Evolutionary conservation across 371 early-diverging fungal genomes (phyloP).

Genomic region (Choanephora cucurbitarum): DNA sequence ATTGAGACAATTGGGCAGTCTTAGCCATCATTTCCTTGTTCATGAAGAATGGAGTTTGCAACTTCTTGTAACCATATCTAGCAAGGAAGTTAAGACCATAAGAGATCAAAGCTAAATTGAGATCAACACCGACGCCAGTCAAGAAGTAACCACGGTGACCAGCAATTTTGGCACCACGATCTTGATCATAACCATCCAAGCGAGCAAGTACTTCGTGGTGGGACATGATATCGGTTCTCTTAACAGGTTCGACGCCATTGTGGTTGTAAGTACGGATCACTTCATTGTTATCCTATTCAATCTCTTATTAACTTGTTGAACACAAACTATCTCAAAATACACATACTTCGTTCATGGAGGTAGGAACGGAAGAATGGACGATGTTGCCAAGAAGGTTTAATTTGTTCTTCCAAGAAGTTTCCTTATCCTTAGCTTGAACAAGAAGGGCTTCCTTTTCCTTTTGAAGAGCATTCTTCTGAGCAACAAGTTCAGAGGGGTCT

Average conservation of each 20-base stretch:
- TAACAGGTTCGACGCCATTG: constrained; percentile 59
- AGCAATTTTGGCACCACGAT: constrained; percentile 94
- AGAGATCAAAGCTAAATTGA: constrained; percentile 95
- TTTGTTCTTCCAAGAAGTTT: constrained; percentile 67
- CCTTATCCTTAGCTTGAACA: constrained; percentile 74
- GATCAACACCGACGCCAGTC: constrained; percentile 93
- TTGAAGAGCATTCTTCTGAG: constrained; percentile 73
- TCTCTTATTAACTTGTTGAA: neutral
- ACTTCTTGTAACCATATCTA: constrained; percentile 87
- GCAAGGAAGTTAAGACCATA: constrained; percentile 98
- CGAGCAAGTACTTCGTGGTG: constrained; percentile 95
- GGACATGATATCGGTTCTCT: constrained; percentile 74
- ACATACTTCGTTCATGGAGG: constrained; percentile 81
- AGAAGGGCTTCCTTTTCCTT: constrained; percentile 72
- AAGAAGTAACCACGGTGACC: constrained; percentile 99
- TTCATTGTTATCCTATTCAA: constrained; percentile 74
- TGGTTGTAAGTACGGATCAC: constrained; percentile 72
- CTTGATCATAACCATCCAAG: constrained; percentile 92
- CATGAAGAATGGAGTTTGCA: constrained; percentile 99
- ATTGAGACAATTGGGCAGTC: constrained; percentile 98
- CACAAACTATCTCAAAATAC: neutral
- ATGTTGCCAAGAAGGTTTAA: constrained; percentile 92
- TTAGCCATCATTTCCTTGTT: constrained; percentile 96
- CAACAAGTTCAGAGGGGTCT: constrained; percentile 79
- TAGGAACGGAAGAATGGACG: constrained; percentile 93